Evolutionary conservation across 805 yeast species (phyloP), one percentile per base, ranked within the genome.

Genomic region (Yamadazyma insecticola): DNA sequence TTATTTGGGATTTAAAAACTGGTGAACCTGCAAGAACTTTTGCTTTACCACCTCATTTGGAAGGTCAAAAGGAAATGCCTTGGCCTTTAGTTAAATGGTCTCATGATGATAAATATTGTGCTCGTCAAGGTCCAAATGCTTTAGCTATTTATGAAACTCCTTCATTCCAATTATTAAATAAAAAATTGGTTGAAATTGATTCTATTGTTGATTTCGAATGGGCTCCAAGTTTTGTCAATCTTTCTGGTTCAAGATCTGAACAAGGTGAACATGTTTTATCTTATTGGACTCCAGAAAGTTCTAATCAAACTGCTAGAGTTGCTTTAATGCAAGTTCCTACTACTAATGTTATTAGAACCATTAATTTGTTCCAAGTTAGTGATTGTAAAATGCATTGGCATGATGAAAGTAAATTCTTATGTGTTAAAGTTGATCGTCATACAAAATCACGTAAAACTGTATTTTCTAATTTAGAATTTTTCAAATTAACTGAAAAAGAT

Each of bases 41-140:
- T 74, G 94, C 96, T 18, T 70, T 90, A 50, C 85, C 90, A 37
- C 84, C 86, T 40, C 70, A 76, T 51, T 66, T 81, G 53, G 80
- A 78, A 51, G 64, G 70, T 23, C 72, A 74, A 73, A 61, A 76
- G 73, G 63, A 76, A 72, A 75, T 79, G 78, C 78, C 82, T 40
- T 92, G 98, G 98, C 98, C 98, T 29, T 76, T 90, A 50, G 80
- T 92, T 57, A 88, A 88, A 65, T 92, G 97, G 97, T 86, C 97
- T 26, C 71, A 66, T 50, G 94, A 92, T 63, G 95, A 86, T 62
- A 79, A 76, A 59, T 92, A 79, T 70, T 85, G 95, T 66, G 97
- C 96, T 33, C 82, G 98, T 67, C 76, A 86, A 61, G 90, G 92
- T 31, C 96, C 95, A 33, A 92, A 85, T 40, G 94, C 94, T 21